Percentiles rank a stretch among this genome's conserved stretches.
Evolutionary conservation across 441 rosid genomes (phyloP).

Genomic region (Aleurites moluccanus): DNA sequence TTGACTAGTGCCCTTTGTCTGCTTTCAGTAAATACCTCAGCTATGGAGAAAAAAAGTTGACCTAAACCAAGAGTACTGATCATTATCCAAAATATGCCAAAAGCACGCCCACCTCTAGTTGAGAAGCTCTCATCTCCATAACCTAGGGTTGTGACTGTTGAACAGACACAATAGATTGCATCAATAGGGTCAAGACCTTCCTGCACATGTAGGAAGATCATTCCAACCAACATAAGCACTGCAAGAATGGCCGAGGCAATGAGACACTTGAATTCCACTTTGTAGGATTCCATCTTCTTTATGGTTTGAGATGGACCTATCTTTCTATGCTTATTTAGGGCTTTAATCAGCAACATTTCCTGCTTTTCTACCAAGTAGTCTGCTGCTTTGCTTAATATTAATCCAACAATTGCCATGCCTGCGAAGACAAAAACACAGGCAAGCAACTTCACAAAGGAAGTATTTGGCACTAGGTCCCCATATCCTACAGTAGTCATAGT

Average conservation of each 20-base stretch:
- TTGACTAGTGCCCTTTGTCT: constrained; percentile 54
- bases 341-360: constrained; percentile 58
- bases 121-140: constrained; percentile 75
- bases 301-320: constrained; percentile 39
- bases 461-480: constrained; percentile 78
- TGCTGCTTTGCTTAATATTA: constrained; percentile 62
- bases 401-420: constrained; percentile 65
- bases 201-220: constrained; percentile 33
- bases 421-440: constrained; percentile 69
- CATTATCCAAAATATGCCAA: constrained; percentile 66
- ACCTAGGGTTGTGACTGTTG: constrained; percentile 75
- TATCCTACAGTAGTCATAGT: constrained; percentile 91
- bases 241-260: constrained; percentile 37
- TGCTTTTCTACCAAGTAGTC: constrained; percentile 78
- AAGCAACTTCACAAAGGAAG: constrained; percentile 49
- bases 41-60: constrained; percentile 55
- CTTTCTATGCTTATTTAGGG: constrained; percentile 43
- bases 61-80: constrained; percentile 56
- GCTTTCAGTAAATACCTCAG: constrained; percentile 55
- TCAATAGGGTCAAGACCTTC: constrained; percentile 48
- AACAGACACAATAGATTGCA: constrained; percentile 69
- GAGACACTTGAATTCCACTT: constrained; percentile 50
- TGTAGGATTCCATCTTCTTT: constrained; percentile 53
- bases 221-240: constrained; percentile 48
- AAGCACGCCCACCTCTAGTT: constrained; percentile 48